A percentile compares a stretch with the other conserved stretches of the same genome.
Evolutionary conservation across 257 asterid genomes (phyloP).

Genomic region (Solanum corneliomulleri): DNA sequence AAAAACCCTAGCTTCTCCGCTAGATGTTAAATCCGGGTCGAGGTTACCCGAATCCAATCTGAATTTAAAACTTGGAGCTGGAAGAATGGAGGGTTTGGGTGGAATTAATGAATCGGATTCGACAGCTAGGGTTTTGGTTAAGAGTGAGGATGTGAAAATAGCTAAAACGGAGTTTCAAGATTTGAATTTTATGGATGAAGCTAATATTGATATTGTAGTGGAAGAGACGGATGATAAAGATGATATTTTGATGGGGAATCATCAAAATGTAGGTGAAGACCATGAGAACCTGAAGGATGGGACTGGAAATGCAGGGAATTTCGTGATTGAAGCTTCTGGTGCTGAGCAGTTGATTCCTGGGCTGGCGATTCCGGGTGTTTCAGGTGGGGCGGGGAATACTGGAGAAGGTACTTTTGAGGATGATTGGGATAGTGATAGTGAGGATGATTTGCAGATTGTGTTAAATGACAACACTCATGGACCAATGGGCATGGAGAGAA

Average conservation of each 20-base stretch:
- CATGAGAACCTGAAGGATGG: not conserved
- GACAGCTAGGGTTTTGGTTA: conserved; percentile 45
- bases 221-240: conserved; percentile 54
- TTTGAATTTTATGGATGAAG: conserved; percentile 42
- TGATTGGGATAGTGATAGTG: conserved; percentile 64
- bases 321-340: conserved; percentile 6
- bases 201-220: conserved; percentile 40
- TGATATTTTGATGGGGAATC: conserved; percentile 33
- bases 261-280: conserved; percentile 6
- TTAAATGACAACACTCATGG: conserved; percentile 50
- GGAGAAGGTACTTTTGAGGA: conserved; percentile 26
- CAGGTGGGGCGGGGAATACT: conserved; percentile 25
- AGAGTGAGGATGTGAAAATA: conserved; percentile 23
- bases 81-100: conserved; percentile 2
- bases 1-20: conserved; percentile 9
- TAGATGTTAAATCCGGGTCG: not conserved
- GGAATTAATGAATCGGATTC: conserved; percentile 9
- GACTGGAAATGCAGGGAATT: conserved; percentile 8
- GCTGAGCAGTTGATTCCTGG: conserved; percentile 31
- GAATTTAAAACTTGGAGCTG: conserved; percentile 12
- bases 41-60: conserved; percentile 26
- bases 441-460: conserved; percentile 77
- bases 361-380: conserved; percentile 38
- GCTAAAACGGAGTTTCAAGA: conserved; percentile 20
- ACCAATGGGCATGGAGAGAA: conserved; percentile 43